Evolutionary conservation across 306 rosid species (phyloP), one percentile per base, ranked within the genome.

Genomic region (Lupinus albus): DNA sequence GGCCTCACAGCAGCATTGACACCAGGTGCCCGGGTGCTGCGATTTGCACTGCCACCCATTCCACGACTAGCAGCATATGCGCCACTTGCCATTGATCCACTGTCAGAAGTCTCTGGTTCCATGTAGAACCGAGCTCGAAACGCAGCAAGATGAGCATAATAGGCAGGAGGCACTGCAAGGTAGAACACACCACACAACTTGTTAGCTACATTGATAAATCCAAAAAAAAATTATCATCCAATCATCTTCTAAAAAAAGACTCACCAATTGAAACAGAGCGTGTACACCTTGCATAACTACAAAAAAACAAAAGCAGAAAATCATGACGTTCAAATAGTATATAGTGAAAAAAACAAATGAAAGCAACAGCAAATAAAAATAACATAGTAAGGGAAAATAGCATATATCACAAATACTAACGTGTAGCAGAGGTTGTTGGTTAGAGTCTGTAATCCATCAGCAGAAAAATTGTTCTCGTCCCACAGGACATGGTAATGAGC

Each of bases 401-500:
- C n/a, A 11, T 1, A 21, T 42, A 5, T 10, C 6, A 13, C 28
- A 18, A 70, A 75, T 65, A 70, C 96, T 80, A 83, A 94, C 99
- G 99, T 94, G 51, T 94, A 94, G 76, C 99, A 94, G 9, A 94
- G 92, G 67, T 94, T 94, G 68, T 94, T 88, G 0, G 99, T 94
- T 0, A 94, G 87, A 0, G 81, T 79, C 61, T 94, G 99, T 15
- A 94, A 69, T 9, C 79, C 96, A 76, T 94, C 97, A 1, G 99
- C 97, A 11, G 91, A 82, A n/a, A 94, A 94, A 65, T 88, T 80
- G 79, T 94, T 94, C 10, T 94, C 99, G 59, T 94, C 99, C 99
- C 99, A 94, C 9, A 94, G 25, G 0, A 94, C 99, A 61, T 94
- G 99, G 72, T 94, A 94, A 72, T 94, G 99, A 47, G 99, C 97